phyloP scores from a whole-genome alignment of 1,139 yeast genomes.

The Geotrichum bryndzae region DNA sequence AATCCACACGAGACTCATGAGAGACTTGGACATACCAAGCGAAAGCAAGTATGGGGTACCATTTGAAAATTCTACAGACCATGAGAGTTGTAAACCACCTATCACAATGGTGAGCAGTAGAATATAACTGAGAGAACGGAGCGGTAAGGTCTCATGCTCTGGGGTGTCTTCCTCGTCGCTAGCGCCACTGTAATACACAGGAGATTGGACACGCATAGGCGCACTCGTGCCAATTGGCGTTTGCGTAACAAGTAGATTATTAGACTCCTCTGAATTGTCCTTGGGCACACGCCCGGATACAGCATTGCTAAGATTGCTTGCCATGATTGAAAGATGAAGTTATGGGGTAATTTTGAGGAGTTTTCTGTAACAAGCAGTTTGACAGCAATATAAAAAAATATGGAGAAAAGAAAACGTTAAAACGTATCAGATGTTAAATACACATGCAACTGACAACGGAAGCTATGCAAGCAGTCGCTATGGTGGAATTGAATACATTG shows the following conservation, averaged over 20 bases:
- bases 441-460: not conserved
- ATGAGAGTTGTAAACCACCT: conserved; percentile 49
- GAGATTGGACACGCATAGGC: not conserved
- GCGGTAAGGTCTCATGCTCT: conserved; percentile 33
- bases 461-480: not conserved
- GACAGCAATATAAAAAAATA: not conserved
- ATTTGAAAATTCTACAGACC: conserved; percentile 52
- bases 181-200: not conserved
- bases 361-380: not conserved
- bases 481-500: not conserved
- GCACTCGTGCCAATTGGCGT: not conserved
- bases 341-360: not conserved
- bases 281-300: not conserved
- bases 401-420: not conserved
- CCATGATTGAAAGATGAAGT: not conserved
- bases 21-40: conserved; percentile 48
- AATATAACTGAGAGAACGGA: conserved; percentile 41
- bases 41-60: conserved; percentile 44
- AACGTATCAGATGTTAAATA: not conserved
- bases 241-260: not conserved
- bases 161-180: not conserved
- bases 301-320: not conserved
- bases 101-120: conserved; percentile 43
- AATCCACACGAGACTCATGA: conserved; percentile 52
- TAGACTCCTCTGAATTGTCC: not conserved